Percentiles rank a stretch among this genome's conserved stretches.
These are phyloP conservation scores for Leccinum ochraceum DNA, from an alignment of 768 basidiomycete species.

Conservation along the genomic window DNA sequence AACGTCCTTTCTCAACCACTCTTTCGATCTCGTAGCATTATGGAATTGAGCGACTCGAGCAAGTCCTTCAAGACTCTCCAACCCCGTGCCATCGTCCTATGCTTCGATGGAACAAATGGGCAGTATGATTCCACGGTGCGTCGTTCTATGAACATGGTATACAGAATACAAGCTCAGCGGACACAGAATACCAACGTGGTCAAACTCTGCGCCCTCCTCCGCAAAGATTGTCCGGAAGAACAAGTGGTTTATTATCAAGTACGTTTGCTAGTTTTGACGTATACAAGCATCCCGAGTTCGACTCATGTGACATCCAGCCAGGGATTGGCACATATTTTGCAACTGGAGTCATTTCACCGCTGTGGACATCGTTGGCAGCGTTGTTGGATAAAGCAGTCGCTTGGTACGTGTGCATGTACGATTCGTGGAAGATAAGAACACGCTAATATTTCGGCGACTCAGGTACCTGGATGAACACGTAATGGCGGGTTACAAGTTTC, in stretches of 20 bases:
- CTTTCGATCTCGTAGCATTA: background rate
- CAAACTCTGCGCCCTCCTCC: slow-evolving; percentile 66
- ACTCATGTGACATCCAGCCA: slow-evolving; percentile 31
- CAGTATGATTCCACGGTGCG: slow-evolving; percentile 52
- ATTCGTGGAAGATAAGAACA: background rate
- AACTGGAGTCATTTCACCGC: slow-evolving; percentile 66
- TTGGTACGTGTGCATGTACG: slow-evolving; percentile 47
- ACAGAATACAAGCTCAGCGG: background rate
- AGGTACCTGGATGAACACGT: slow-evolving; percentile 76
- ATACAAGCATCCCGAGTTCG: background rate
- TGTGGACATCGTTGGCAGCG: slow-evolving; percentile 59
- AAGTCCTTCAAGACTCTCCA: background rate
- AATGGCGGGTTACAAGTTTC: slow-evolving; percentile 73
- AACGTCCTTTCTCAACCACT: background rate
- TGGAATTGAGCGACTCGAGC: slow-evolving; percentile 12
- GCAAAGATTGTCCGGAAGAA: slow-evolving; percentile 50
- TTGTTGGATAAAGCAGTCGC: slow-evolving; percentile 70
- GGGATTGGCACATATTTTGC: slow-evolving; percentile 55
- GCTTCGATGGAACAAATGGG: slow-evolving; percentile 68
- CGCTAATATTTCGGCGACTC: background rate
- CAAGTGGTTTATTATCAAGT: slow-evolving; percentile 78
- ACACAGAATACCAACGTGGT: slow-evolving; percentile 67
- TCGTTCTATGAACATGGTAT: background rate
- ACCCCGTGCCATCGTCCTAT: slow-evolving; percentile 56
- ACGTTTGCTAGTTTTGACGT: slow-evolving; percentile 6